Evolutionary conservation across 1,284 basidiomycete genomes (phyloP).

Genomic region (Trichosporon sp.): DNA sequence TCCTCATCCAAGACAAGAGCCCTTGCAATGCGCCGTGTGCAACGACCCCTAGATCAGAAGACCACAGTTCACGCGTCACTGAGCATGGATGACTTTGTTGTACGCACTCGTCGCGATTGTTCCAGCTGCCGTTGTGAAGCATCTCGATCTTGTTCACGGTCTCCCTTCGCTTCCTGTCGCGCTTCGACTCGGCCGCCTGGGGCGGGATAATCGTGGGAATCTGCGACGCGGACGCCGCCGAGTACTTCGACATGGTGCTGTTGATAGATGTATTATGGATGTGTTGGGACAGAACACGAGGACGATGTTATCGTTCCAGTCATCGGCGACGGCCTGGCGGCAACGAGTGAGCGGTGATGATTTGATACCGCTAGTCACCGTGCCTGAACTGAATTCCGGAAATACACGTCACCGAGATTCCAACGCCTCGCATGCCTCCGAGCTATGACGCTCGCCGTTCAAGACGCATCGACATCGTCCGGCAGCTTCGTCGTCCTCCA

Average conservation of each 20-base stretch:
- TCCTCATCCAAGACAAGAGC: neutral
- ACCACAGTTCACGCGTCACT: neutral
- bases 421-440: constrained; percentile 1
- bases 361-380: neutral
- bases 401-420: constrained; percentile 4
- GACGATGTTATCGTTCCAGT: neutral
- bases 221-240: constrained; percentile 24
- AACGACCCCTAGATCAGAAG: neutral
- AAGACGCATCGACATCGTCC: constrained; percentile 6
- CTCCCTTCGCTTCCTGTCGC: constrained; percentile 60
- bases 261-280: neutral
- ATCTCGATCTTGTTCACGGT: constrained; percentile 60
- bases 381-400: neutral
- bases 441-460: constrained; percentile 9
- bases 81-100: neutral
- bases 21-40: too few species aligned
- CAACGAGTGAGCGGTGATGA: constrained; percentile 1
- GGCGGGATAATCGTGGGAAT: constrained; percentile 48
- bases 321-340: neutral
- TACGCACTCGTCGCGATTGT: constrained; percentile 58
- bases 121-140: constrained; percentile 58
- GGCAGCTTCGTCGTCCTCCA: neutral
- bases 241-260: constrained; percentile 35
- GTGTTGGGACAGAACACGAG: neutral
- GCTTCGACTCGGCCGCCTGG: constrained; percentile 54